These are phyloP conservation scores for Podosphaera leucotricha DNA, from an alignment of 2,329 filamentous ascomycete species.

Conservation along the genomic window DNA sequence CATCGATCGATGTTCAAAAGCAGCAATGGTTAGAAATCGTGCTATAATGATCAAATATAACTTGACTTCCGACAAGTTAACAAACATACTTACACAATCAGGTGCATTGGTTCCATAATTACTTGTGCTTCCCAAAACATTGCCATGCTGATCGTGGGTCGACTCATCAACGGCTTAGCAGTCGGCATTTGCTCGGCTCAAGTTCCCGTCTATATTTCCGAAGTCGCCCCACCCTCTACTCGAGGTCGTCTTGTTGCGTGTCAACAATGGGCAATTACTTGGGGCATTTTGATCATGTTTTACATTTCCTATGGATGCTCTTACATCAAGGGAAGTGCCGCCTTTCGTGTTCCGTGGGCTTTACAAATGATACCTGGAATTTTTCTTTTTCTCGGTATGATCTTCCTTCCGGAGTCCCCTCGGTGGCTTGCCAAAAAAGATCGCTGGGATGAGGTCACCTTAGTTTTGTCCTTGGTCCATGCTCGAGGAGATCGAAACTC, in stretches of 20 bases:
- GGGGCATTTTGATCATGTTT: slow-evolving; percentile 48
- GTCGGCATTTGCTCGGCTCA: slow-evolving; percentile 40
- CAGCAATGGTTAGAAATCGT: not conserved
- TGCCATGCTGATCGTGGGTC: slow-evolving; percentile 27
- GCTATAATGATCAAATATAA: not conserved
- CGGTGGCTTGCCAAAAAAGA: slow-evolving; percentile 68
- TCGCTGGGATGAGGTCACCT: slow-evolving; percentile 37
- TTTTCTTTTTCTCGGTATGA: slow-evolving; percentile 46
- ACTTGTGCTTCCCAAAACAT: slow-evolving; percentile 32
- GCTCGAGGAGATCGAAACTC: slow-evolving; percentile 39
- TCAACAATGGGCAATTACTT: slow-evolving; percentile 47
- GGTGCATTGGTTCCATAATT: slow-evolving; percentile 32
- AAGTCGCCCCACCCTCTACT: slow-evolving; percentile 32
- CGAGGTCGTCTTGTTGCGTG: slow-evolving; percentile 44
- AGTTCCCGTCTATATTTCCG: slow-evolving; percentile 44
- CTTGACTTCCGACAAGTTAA: not conserved
- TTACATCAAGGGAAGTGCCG: slow-evolving; percentile 35
- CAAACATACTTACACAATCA: slow-evolving; percentile 6
- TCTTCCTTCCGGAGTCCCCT: slow-evolving; percentile 64
- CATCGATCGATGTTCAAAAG: not conserved
- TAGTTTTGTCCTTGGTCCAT: slow-evolving; percentile 34
- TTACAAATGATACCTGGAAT: slow-evolving; percentile 62
- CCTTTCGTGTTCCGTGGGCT: slow-evolving; percentile 59
- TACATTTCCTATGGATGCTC: slow-evolving; percentile 42
- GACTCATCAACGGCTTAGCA: slow-evolving; percentile 37